Conservation (phyloP, 768 basidiomycete genomes). For the Tylopilus subfusipes region DNA sequence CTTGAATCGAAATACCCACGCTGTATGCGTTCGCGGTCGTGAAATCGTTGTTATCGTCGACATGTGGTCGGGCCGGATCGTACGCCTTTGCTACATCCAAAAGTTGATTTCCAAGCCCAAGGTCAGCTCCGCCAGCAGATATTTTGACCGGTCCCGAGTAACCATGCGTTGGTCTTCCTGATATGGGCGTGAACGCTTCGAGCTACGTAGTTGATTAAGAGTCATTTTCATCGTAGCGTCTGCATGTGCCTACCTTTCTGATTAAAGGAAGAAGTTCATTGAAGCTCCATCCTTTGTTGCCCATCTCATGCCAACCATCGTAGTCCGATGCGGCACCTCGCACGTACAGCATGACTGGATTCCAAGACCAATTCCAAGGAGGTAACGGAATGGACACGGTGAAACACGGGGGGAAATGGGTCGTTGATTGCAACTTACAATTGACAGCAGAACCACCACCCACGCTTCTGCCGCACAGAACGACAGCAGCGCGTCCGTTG, state of each 20-base stretch:
- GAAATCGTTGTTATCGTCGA: constrained; percentile 50
- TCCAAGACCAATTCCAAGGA: too few species aligned
- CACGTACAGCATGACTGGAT: constrained; percentile 47
- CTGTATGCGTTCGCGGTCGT: constrained; percentile 22
- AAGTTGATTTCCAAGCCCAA: constrained; percentile 39
- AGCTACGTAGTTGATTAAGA: constrained; percentile 15
- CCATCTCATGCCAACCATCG: constrained; percentile 51
- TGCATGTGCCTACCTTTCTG: constrained; percentile 42
- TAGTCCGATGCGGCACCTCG: constrained; percentile 62
- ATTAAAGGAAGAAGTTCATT: constrained; percentile 54
- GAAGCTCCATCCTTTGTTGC: constrained; percentile 61
- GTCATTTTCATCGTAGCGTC: too few species aligned
- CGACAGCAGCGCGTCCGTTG: constrained; percentile 42
- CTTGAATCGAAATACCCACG: constrained; percentile 11
- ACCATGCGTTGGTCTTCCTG: constrained; percentile 35
- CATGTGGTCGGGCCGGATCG: constrained; percentile 42
- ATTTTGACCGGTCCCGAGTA: constrained; percentile 31
- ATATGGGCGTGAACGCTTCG: constrained; percentile 33
- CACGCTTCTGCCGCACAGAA: constrained; percentile 47
- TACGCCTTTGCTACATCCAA: constrained; percentile 43
- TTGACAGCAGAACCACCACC: constrained; percentile 66
- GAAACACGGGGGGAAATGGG: too few species aligned
- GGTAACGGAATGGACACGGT: too few species aligned
- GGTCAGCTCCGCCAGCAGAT: constrained; percentile 6
- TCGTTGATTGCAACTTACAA: constrained; percentile 34